Evolutionary conservation across 768 basidiomycete genomes (phyloP), one percentile per base, ranked within the genome.

Genomic region (Trametes maxima): DNA sequence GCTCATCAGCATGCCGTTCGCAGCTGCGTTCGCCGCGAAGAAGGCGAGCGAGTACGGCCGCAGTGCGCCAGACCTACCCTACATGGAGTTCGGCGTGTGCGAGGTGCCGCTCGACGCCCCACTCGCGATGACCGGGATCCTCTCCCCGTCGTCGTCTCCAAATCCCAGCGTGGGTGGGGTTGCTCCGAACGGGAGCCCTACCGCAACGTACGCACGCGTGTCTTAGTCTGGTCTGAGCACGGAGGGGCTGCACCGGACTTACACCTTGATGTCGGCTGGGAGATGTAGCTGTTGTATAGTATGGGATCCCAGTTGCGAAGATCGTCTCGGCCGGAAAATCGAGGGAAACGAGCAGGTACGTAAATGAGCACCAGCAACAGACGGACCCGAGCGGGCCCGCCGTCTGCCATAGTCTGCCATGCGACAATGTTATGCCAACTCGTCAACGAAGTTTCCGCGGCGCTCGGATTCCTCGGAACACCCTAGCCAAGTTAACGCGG

Each of bases 1-100:
- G 50, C 62, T 71, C 12, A 63, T 71, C 39, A 60, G 60, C 25
- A 71, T 71, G 70, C 70, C 70, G 13, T 61, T 59, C 42, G 45
- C 67, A 24, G 45, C 58, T 24, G 40, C 43, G n/a, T 53, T 50
- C 28, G 57, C 56, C 13, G 50, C 53, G 53, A 48, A 47, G 44
- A 37, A 58, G 43, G 52, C 50, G 33, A 36, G 47, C 42, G 55
- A 48, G 50, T 45, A 54, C 45, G 63, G 55, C n/a, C 51, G 55
- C 36, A 61, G 50, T 10, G 54, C 59, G 28, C 42, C 45, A 36
- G 62, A 59, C 53, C 50, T 71, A 53, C 70, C 70, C 19, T 51
- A 62, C 46, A 53, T 71, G 36, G 70, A 69, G 58, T 65, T 71
- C 33, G 70, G 70, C 10, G 59, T 65, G 17, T 57, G 65, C 21